Evolutionary conservation across 140 eudicot species (phyloP).

Genomic region (Anethum foeniculum): DNA sequence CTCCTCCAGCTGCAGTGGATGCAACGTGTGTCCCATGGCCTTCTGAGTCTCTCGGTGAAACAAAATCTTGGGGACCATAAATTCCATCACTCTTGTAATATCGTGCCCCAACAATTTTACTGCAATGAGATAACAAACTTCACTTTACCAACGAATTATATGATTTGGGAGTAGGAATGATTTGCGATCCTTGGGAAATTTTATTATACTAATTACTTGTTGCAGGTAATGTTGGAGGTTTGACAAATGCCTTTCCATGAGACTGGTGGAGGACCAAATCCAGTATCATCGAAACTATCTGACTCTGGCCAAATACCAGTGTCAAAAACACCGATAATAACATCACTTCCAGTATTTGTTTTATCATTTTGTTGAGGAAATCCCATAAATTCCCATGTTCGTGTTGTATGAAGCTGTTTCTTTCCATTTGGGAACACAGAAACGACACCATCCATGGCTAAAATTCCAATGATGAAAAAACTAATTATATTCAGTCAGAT

Average conservation of each 20-base stretch:
- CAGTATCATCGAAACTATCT: slow-evolving; percentile 13
- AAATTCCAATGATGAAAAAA: background rate
- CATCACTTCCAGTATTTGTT: slow-evolving; percentile 11
- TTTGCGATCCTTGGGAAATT: background rate
- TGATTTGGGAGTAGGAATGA: background rate
- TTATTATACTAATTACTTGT: slow-evolving; percentile 10
- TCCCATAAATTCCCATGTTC: slow-evolving; percentile 26
- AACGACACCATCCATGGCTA: slow-evolving; percentile 19
- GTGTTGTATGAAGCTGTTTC: slow-evolving; percentile 21
- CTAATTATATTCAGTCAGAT: background rate
- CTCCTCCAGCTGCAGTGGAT: slow-evolving; percentile 20
- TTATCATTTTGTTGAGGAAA: slow-evolving; percentile 8
- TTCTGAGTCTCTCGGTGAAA: slow-evolving; percentile 22
- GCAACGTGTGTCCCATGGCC: slow-evolving; percentile 34
- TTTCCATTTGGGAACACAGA: slow-evolving; percentile 20
- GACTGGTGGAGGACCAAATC: slow-evolving; percentile 19
- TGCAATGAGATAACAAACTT: background rate
- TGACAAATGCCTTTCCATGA: slow-evolving; percentile 28
- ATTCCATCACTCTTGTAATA: background rate
- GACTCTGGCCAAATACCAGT: slow-evolving; percentile 22
- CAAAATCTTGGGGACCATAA: background rate
- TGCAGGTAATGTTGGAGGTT: slow-evolving; percentile 21
- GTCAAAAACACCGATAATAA: slow-evolving; percentile 16
- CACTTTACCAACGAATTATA: background rate
- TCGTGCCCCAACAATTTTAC: slow-evolving; percentile 25